Percentiles rank a stretch among this genome's conserved stretches.
These are phyloP conservation scores for Tylopilus sp. DNA, from an alignment of 1,284 basidiomycete species.

Conservation along the genomic window DNA sequence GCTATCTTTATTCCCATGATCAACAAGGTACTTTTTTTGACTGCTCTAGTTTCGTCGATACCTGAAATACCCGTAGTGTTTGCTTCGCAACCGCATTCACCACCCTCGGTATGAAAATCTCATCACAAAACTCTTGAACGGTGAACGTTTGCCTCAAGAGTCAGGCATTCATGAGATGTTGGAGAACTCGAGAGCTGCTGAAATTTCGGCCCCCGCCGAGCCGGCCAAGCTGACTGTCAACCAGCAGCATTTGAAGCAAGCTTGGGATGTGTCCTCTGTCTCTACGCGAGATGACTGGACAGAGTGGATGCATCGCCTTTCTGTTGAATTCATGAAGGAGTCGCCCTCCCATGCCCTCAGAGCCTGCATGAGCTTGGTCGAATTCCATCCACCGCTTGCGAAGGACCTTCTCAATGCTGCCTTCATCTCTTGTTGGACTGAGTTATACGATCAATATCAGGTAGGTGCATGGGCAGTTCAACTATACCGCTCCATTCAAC, in stretches of 20 bases:
- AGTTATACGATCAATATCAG: constrained; percentile 94
- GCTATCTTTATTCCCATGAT: constrained; percentile 97
- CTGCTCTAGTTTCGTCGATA: constrained; percentile 1
- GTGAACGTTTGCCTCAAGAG: constrained; percentile 85
- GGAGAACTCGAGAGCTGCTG: constrained; percentile 61
- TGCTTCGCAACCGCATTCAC: constrained; percentile 75
- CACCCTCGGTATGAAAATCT: constrained; percentile 87
- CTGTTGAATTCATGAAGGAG: constrained; percentile 97
- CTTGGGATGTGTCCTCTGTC: constrained; percentile 89
- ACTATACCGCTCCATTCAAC: constrained; percentile 2
- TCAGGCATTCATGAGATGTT: constrained; percentile 54
- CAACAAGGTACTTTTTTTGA: constrained; percentile 65
- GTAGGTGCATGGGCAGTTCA: constrained; percentile 40
- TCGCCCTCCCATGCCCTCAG: constrained; percentile 96
- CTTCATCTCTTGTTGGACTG: constrained; percentile 96
- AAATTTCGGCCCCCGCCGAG: constrained; percentile 75
- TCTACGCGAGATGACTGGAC: constrained; percentile 87
- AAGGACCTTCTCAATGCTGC: constrained; percentile 97
- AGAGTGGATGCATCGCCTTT: constrained; percentile 92
- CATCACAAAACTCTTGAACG: constrained; percentile 84
- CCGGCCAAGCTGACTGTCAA: constrained; percentile 90
- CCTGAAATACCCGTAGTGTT: constrained; percentile 46
- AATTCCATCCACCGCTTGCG: constrained; percentile 87
- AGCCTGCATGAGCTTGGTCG: constrained; percentile 91
- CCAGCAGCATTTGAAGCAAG: constrained; percentile 95